Percentiles rank a stretch among this genome's conserved stretches.
phyloP scores from a whole-genome alignment of 2,329 filamentous ascomycete genomes.

The Dactylellina leptospora region DNA sequence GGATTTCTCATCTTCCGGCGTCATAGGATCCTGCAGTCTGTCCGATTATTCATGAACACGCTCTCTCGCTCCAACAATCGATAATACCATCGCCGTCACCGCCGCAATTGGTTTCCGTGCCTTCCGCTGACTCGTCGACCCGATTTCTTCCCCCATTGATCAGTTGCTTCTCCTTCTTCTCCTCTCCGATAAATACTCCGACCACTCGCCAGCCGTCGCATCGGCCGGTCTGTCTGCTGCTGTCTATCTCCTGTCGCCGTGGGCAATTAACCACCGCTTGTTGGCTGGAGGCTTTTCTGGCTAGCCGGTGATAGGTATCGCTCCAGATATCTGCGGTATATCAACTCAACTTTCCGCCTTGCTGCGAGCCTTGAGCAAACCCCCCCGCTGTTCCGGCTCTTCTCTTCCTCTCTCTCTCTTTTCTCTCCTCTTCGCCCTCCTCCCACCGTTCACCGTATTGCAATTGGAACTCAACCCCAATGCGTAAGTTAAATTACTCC shows the following conservation, averaged over 20 bases:
- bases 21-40: not conserved
- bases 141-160: too few relatives aligned
- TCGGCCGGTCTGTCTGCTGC: too few relatives aligned
- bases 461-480: constrained; percentile 37
- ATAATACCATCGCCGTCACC: not conserved
- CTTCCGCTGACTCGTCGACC: too few relatives aligned
- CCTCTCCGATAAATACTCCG: too few relatives aligned
- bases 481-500: constrained; percentile 45
- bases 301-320: constrained; percentile 13
- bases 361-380: constrained; percentile 51
- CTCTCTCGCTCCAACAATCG: not conserved
- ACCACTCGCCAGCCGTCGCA: too few relatives aligned
- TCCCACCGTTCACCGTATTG: constrained; percentile 25
- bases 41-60: not conserved
- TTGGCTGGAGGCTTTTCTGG: constrained; percentile 18
- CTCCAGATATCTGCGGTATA: constrained; percentile 32
- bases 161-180: too few relatives aligned
- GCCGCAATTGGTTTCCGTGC: too few relatives aligned
- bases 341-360: constrained; percentile 39
- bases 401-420: constrained; percentile 4
- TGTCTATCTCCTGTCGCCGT: too few relatives aligned
- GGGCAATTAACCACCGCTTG: constrained; percentile 15
- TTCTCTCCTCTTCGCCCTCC: constrained; percentile 8
- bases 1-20: constrained; percentile 2
- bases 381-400: too few relatives aligned